Evolutionary conservation across 169 alveolate species (phyloP).

Genomic region (Plasmodium inui): DNA sequence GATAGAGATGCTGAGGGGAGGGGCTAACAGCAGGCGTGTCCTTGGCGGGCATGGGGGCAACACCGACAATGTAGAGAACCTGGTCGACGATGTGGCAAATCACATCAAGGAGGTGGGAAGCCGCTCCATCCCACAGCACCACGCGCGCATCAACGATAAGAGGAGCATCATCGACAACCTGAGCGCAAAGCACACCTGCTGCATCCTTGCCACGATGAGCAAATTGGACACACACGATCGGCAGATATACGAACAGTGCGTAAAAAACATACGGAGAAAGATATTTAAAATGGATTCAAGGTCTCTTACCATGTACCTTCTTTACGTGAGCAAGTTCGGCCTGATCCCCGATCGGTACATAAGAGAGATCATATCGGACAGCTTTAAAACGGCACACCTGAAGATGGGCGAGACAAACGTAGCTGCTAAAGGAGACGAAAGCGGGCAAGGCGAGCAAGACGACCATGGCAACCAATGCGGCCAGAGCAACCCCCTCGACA

Average conservation of each 20-base stretch:
- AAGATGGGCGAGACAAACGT: background rate
- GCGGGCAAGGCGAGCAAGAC: background rate
- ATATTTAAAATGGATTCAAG: conserved; percentile 35
- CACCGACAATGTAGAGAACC: background rate
- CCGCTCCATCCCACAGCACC: background rate
- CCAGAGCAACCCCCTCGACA: background rate
- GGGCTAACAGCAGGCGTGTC: background rate
- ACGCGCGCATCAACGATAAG: background rate
- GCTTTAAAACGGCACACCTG: conserved; percentile 4
- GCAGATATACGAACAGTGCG: conserved; percentile 25
- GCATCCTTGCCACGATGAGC: conserved; percentile 24
- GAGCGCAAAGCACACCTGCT: conserved; percentile 23
- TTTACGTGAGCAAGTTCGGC: conserved; percentile 59
- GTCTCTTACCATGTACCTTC: conserved; percentile 40
- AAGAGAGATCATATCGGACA: background rate
- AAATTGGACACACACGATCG: conserved; percentile 38
- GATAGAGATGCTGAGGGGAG: background rate
- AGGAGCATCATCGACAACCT: conserved; percentile 45
- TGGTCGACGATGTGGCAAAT: too few relatives aligned
- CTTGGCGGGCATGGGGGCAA: background rate
- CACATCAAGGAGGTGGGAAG: too few relatives aligned
- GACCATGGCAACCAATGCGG: background rate
- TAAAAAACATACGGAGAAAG: conserved; percentile 50
- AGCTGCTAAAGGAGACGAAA: background rate
- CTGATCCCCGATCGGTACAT: conserved; percentile 39